phyloP scores from a whole-genome alignment of 495 filamentous ascomycete species.

The Xylaria cubensis region DNA sequence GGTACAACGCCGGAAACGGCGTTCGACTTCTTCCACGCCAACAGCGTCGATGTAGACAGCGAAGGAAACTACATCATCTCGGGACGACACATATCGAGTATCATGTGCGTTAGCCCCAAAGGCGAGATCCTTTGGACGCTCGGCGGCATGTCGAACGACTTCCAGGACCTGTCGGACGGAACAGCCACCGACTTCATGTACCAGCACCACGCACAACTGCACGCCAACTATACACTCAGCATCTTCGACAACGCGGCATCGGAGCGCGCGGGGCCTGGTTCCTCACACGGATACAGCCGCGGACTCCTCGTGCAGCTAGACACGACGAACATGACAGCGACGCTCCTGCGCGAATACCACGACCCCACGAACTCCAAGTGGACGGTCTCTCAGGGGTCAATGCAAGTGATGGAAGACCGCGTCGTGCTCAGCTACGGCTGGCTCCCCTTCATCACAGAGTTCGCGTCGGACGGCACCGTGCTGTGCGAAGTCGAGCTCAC shows the following conservation, averaged over 20 bases:
- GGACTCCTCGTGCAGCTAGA: conserved; percentile 56
- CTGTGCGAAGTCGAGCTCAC: conserved; percentile 34
- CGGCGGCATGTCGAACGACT: conserved; percentile 51
- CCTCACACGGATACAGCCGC: conserved; percentile 30
- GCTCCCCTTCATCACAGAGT: conserved; percentile 58
- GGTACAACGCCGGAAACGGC: conserved; percentile 23
- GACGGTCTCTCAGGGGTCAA: conserved; percentile 50
- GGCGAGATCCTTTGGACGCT: conserved; percentile 51
- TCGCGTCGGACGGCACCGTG: conserved; percentile 35
- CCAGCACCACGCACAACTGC: conserved; percentile 61
- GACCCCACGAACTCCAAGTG: conserved; percentile 22
- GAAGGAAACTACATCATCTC: conserved; percentile 51
- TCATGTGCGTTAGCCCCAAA: conserved; percentile 43
- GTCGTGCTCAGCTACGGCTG: conserved; percentile 58
- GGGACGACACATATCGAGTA: conserved; percentile 44
- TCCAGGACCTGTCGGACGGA: conserved; percentile 53
- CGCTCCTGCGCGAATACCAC: conserved; percentile 26
- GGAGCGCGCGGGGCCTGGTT: conserved; percentile 16
- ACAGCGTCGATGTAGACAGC: conserved; percentile 41
- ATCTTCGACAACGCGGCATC: conserved; percentile 49
- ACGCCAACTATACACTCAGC: conserved; percentile 42
- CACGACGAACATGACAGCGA: conserved; percentile 46
- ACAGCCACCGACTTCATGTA: conserved; percentile 56
- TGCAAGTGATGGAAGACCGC: conserved; percentile 54
- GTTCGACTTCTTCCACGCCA: conserved; percentile 51